Evolutionary conservation across 2,329 filamentous ascomycete species (phyloP), one percentile per base, ranked within the genome.

Genomic region (Xylariaceae sp.): DNA sequence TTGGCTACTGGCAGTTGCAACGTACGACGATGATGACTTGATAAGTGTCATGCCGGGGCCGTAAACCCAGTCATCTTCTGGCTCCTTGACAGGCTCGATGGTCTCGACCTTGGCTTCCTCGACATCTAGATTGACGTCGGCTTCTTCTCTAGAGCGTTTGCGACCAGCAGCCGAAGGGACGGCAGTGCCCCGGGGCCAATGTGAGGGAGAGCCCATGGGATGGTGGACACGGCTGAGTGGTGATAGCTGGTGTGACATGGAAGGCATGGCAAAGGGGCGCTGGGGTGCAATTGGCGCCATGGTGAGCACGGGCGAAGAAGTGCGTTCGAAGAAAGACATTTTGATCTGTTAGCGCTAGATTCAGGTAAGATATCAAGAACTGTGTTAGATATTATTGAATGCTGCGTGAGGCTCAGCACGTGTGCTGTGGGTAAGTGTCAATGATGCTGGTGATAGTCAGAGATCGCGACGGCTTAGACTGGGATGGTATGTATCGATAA

Each of bases 91-190:
- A 51, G 76, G 70, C 60, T 73, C 69, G 45, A 72, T 69, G 39
- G 70, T 70, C 54, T 67, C 68, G 30, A 72, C 69, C 58, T 73
- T 73, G 8, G 69, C 70, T 55, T 74, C 71, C 57, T 74, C 72
- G 30, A 85, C 80, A 66, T 86, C 82, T 56, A 89, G 83, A 67
- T 90, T 89, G 64, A 81, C 76, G 30, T 81, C 80, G 58, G 88
- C 87, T 73, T 92, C 88, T 69, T 89, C 87, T 70, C 88, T 83
- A 63, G 88, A 90, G 67, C 89, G 86, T 76, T 92, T 92, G 71
- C 88, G 86, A 66, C 88, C 87, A 66, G 83, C 83, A n/a, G 73
- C 72, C 48, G 70, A 69, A 45, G 69, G 66, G 23, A 68, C 63
- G 44, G 69, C 62, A 17, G 71, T 64, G 49, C 62, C 39, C 50